These are phyloP conservation scores for Cyclaneusma minus DNA, from an alignment of 2,329 filamentous ascomycete genomes.

Conservation along the genomic window DNA sequence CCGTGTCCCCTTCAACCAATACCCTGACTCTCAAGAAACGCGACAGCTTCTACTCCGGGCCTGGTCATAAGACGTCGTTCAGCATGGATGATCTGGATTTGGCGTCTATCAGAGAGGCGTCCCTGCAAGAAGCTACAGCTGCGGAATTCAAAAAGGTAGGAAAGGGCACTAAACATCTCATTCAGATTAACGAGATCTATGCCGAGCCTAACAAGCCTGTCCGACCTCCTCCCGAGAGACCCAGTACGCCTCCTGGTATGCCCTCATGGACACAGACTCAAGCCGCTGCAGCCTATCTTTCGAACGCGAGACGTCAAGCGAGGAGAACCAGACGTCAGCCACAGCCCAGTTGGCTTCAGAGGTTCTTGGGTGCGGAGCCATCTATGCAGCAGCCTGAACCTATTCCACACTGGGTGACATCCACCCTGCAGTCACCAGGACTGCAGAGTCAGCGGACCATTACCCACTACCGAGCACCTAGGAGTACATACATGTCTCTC, in stretches of 20 bases:
- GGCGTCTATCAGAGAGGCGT: slow-evolving; percentile 1
- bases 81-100: slow-evolving; percentile 17
- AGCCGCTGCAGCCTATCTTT: too few species aligned
- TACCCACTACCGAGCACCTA: too few species aligned
- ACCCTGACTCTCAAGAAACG: neutral
- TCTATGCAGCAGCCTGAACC: too few species aligned
- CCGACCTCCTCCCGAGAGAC: slow-evolving; percentile 13
- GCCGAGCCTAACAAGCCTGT: slow-evolving; percentile 15
- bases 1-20: slow-evolving; percentile 14
- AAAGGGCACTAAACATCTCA: neutral
- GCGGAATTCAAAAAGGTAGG: neutral
- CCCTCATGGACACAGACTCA: slow-evolving; percentile 15
- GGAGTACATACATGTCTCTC: too few species aligned
- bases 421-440: too few species aligned
- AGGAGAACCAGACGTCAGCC: too few species aligned
- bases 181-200: slow-evolving; percentile 14
- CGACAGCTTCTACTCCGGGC: slow-evolving; percentile 4
- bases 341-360: too few species aligned
- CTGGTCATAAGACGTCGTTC: slow-evolving; percentile 19
- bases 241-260: slow-evolving; percentile 16
- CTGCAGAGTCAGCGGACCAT: too few species aligned
- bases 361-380: too few species aligned
- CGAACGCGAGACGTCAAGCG: too few species aligned
- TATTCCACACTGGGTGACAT: too few species aligned
- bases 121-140: neutral